Evolutionary conservation across 352 stramenopile genomes (phyloP), one percentile per base, ranked within the genome.

Genomic region (Globisporangium mamillatum): DNA sequence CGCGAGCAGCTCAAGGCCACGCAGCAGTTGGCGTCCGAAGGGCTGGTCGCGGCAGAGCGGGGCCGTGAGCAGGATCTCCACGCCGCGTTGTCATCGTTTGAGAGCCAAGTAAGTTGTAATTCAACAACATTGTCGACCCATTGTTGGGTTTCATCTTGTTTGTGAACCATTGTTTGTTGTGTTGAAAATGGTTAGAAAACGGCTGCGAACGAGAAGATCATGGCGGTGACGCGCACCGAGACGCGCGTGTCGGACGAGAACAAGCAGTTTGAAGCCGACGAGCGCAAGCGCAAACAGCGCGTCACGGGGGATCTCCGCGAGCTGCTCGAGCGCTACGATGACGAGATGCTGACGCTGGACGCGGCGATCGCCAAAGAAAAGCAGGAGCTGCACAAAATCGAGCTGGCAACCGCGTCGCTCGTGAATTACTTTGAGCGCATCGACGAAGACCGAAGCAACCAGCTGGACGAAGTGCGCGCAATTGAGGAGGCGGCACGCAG

Each of bases 291-390:
- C 24, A 73, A 73, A 50, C 67, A 80, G 25, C 79, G 80, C 29
- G 62, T 66, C 14, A 63, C 66, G 4, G 71, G 63, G 1, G 85
- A 91, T 52, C 52, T 89, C 1, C 67, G 64, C 1, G 83, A 91
- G 25, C 64, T 91, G 12, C 55, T 91, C 18, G 48, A 59, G 2
- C 70, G 68, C 29, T 92, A 90, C 59, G 83, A 91, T 59, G 54
- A 67, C 5, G 80, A 90, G 16, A 83, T 89, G 75, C 20, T 55
- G 1, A 70, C 60, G 25, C 54, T 93, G 60, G 83, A 93, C 63
- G 60, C 50, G 1, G 68, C 68, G 34, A 79, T 91, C 25, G 75
- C 73, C 9, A 16, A 59, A 1, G 76, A 86, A 25, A 53, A 61
- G 4, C 50, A 70, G 20, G 79, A 82, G 34, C 32, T 86, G n/a